These are phyloP conservation scores for Cryptococcus sp. DNA, from an alignment of 1,284 basidiomycete genomes.

Conservation along the genomic window DNA sequence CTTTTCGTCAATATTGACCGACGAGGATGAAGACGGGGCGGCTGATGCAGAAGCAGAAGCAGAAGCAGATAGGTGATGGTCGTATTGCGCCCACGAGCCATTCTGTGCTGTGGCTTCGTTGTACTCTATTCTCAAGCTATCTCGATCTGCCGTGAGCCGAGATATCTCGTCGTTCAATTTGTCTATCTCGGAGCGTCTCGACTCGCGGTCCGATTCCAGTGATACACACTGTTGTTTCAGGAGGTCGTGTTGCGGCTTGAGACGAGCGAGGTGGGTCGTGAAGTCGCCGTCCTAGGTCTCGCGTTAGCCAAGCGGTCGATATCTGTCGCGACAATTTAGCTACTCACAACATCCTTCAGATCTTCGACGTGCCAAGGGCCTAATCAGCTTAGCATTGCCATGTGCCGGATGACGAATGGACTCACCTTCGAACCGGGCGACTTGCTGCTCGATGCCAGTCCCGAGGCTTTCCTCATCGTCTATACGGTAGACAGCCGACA, in stretches of 20 bases:
- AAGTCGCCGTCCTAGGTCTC: constrained; percentile 18
- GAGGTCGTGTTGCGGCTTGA: constrained; percentile 16
- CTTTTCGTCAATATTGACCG: constrained; percentile 18
- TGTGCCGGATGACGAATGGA: not conserved
- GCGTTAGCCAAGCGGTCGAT: constrained; percentile 1
- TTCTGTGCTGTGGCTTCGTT: constrained; percentile 13
- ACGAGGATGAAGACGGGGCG: not conserved
- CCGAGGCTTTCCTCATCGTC: constrained; percentile 19
- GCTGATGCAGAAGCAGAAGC: not conserved
- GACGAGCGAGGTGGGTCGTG: constrained; percentile 8
- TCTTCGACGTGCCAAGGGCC: not conserved
- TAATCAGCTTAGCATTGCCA: too few species aligned
- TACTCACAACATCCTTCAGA: not conserved
- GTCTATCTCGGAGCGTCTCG: not conserved
- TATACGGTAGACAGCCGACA: not conserved
- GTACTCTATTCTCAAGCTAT: constrained; percentile 21
- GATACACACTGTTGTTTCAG: constrained; percentile 16
- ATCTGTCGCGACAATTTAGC: not conserved
- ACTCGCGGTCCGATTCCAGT: constrained; percentile 12
- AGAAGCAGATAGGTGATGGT: constrained; percentile 6
- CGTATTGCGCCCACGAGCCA: constrained; percentile 10
- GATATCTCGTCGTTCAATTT: constrained; percentile 9
- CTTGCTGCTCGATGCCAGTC: constrained; percentile 11
- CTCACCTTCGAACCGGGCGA: constrained; percentile 10
- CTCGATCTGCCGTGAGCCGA: constrained; percentile 14